A percentile compares a stretch with the other conserved stretches of the same genome.
phyloP scores from a whole-genome alignment of 1,284 basidiomycete species.

The Cerrena zonata region DNA sequence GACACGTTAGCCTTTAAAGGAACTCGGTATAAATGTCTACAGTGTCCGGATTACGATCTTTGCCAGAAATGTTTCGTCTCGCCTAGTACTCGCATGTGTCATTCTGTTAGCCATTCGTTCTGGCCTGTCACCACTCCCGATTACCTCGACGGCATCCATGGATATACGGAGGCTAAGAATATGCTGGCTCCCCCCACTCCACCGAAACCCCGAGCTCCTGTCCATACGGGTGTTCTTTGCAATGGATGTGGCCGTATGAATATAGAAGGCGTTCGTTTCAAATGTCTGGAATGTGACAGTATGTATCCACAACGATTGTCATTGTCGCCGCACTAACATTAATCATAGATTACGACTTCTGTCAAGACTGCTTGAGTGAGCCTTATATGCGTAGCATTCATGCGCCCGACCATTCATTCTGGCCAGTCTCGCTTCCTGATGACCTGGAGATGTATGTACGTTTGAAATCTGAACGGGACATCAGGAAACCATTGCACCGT shows the following conservation, averaged over 20 bases:
- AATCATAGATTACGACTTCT: conserved; percentile 4
- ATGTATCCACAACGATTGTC: background rate
- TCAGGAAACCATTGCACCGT: conserved; percentile 22
- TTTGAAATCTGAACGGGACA: background rate
- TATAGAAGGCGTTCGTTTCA: conserved; percentile 59
- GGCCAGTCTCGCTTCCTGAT: conserved; percentile 4
- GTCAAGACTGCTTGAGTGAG: conserved; percentile 1
- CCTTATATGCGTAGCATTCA: background rate
- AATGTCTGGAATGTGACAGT: conserved; percentile 68
- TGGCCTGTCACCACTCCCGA: conserved; percentile 10
- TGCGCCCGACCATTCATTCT: background rate
- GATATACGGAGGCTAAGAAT: background rate
- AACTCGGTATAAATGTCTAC: conserved; percentile 27
- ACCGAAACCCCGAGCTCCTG: background rate
- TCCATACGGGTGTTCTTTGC: conserved; percentile 44
- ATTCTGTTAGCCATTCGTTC: conserved; percentile 12
- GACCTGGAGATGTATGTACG: conserved; percentile 3
- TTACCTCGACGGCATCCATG: background rate
- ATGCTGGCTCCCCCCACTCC: background rate
- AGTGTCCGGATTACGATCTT: conserved; percentile 19
- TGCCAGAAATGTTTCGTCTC: conserved; percentile 13
- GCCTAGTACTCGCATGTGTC: conserved; percentile 2
- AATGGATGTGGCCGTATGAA: conserved; percentile 46
- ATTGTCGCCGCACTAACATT: background rate
- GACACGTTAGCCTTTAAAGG: conserved; percentile 21